Evolutionary conservation across 257 asterid genomes (phyloP), one percentile per base, ranked within the genome.

Genomic region (Oldenlandia corymbosa): DNA sequence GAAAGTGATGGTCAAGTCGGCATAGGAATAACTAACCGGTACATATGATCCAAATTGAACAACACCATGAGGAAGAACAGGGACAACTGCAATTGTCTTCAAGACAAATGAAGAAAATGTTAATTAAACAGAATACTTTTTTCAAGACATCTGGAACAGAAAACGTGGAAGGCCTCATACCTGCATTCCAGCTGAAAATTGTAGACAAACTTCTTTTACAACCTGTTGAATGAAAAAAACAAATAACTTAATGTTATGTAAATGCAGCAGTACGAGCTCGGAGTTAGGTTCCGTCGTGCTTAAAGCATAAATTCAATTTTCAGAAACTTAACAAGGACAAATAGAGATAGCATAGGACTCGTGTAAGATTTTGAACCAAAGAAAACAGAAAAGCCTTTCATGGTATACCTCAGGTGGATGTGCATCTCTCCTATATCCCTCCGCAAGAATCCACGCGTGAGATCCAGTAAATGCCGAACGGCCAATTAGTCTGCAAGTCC

Each of bases 151-250:
- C n/a, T n/a, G n/a, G n/a, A n/a, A n/a, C n/a, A n/a, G n/a, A n/a
- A n/a, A n/a, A n/a, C n/a, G n/a, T n/a, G n/a, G 10, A 63, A 54
- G 21, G 60, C 61, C 9, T 63, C 18, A 26, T 76, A 92, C 99
- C 99, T 84, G 86, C 85, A 92, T 87, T 68, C 99, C 99, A 69
- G 90, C 91, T 63, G 94, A 79, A 73, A 89, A 81, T 67, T 89
- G 97, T 39, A 68, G 87, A 62, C 66, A 66, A 47, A 84, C 79
- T 73, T 92, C 96, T 54, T 86, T 82, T 24, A 84, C 73, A 66
- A 91, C 92, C 98, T 91, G 73, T 21, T 55, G 67, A 31, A 50
- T 12, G 14, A 26, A 30, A 4, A 31, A 23, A 43, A 43, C 36
- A 13, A 52, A 42, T 12, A 46, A 23, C 43, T 65, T 50, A 34